These are phyloP conservation scores for Irpex sp. DNA, from an alignment of 1,284 basidiomycete genomes.

Conservation along the genomic window DNA sequence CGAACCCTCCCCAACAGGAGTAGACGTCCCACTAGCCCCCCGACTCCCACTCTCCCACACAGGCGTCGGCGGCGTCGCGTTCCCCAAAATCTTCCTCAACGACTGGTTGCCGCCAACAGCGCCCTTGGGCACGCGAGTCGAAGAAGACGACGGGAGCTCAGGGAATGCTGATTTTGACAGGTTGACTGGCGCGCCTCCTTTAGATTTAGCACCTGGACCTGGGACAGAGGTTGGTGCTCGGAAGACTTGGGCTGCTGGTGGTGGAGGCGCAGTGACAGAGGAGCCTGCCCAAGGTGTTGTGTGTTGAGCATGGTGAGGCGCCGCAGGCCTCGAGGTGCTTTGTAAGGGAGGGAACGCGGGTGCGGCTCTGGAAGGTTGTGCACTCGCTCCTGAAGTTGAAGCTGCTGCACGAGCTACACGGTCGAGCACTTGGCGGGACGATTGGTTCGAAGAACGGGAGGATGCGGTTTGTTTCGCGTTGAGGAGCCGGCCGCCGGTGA, in stretches of 20 bases:
- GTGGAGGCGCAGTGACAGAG: constrained; percentile 19
- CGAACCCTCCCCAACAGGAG: constrained; percentile 18
- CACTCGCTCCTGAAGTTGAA: constrained; percentile 40
- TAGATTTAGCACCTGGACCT: constrained; percentile 24
- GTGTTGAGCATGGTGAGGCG: constrained; percentile 40
- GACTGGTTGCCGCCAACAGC: constrained; percentile 64
- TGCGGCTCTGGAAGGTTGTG: constrained; percentile 17
- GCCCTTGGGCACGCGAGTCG: constrained; percentile 40
- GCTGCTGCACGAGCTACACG: constrained; percentile 84
- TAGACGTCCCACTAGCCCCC: constrained; percentile 51
- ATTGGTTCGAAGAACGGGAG: constrained; percentile 50
- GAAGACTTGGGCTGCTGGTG: constrained; percentile 12
- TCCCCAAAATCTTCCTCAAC: constrained; percentile 68
- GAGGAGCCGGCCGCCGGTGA: constrained; percentile 77
- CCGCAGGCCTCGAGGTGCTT: constrained; percentile 27
- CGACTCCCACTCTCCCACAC: constrained; percentile 66
- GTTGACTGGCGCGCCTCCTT: constrained; percentile 35
- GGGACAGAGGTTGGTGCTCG: constrained; percentile 26
- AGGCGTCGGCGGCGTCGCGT: constrained; percentile 39
- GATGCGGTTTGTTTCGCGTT: constrained; percentile 78
- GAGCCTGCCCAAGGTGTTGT: constrained; percentile 56
- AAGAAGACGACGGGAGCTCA: constrained; percentile 50
- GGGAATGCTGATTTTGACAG: constrained; percentile 68
- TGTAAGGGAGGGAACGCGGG: background rate
- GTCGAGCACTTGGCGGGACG: constrained; percentile 75